Conservation (phyloP, 495 filamentous ascomycete species). For the Parathielavia hyrcaniae region DNA sequence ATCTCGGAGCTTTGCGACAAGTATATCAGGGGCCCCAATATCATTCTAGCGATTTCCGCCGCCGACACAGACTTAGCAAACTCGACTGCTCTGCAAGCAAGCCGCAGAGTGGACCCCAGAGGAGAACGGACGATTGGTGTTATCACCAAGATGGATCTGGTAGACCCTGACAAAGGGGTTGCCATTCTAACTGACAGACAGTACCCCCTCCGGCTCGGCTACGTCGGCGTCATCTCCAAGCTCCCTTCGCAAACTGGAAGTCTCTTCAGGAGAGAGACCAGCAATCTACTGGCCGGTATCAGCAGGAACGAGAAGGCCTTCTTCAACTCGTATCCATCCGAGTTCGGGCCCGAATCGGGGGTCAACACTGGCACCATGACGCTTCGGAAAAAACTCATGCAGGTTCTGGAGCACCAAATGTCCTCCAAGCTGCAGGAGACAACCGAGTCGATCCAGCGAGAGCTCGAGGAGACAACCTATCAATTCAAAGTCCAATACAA, state of each 20-base stretch:
- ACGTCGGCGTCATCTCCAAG: slow-evolving; percentile 89
- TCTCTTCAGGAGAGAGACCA: slow-evolving; percentile 77
- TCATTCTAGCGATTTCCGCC: slow-evolving; percentile 94
- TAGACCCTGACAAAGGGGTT: slow-evolving; percentile 73
- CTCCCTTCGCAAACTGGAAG: slow-evolving; percentile 61
- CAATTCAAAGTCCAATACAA: slow-evolving; percentile 99
- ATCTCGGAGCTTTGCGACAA: slow-evolving; percentile 96
- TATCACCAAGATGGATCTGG: slow-evolving; percentile 98
- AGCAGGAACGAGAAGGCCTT: slow-evolving; percentile 80
- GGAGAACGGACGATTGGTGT: slow-evolving; percentile 97
- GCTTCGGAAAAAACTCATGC: slow-evolving; percentile 91
- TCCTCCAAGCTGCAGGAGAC: slow-evolving; percentile 80
- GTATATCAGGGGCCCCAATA: slow-evolving; percentile 93
- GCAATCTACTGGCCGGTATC: slow-evolving; percentile 75
- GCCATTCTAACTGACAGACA: slow-evolving; percentile 79
- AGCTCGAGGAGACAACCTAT: slow-evolving; percentile 94
- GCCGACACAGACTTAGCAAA: slow-evolving; percentile 97
- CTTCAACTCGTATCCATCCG: slow-evolving; percentile 74
- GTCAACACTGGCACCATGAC: slow-evolving; percentile 76
- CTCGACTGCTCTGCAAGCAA: slow-evolving; percentile 85
- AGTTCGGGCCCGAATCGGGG: slow-evolving; percentile 68
- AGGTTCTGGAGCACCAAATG: slow-evolving; percentile 95
- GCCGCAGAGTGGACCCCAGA: slow-evolving; percentile 83
- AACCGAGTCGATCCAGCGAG: slow-evolving; percentile 84
- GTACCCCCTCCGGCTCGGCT: slow-evolving; percentile 92